phyloP scores from a whole-genome alignment of 495 filamentous ascomycete species.

The Penicillium crystallinum region DNA sequence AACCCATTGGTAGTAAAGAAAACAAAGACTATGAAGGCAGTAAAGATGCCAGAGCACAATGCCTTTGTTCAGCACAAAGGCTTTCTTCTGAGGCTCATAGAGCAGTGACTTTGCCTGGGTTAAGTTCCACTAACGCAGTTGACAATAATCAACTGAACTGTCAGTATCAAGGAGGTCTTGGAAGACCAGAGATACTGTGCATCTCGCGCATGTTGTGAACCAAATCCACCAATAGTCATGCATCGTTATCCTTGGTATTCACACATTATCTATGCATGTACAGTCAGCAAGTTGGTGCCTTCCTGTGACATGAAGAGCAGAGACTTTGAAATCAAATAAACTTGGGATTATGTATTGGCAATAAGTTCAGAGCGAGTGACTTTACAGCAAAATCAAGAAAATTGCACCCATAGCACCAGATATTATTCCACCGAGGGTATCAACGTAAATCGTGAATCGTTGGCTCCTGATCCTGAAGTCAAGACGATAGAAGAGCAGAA shows the following conservation, averaged over 20 bases:
- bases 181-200: too few relatives aligned
- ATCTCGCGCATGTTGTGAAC: too few relatives aligned
- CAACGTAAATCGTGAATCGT: constrained; percentile 28
- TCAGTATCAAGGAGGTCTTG: too few relatives aligned
- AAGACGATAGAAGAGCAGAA: constrained; percentile 8
- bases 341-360: not conserved
- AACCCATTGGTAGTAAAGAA: not conserved
- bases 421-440: constrained; percentile 25
- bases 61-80: not conserved
- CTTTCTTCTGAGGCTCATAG: too few relatives aligned
- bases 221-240: too few relatives aligned
- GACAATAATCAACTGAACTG: too few relatives aligned
- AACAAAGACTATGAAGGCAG: not conserved
- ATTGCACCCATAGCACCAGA: constrained; percentile 7
- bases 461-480: constrained; percentile 12
- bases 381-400: constrained; percentile 1
- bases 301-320: too few relatives aligned
- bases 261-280: too few relatives aligned
- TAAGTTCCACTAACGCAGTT: too few relatives aligned
- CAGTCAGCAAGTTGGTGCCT: too few relatives aligned
- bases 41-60: not conserved
- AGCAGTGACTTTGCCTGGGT: too few relatives aligned
- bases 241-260: too few relatives aligned
- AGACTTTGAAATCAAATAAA: not conserved
- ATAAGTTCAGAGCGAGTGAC: constrained; percentile 8